These are phyloP conservation scores for Singerocomus rubriflavus DNA, from an alignment of 1,284 basidiomycete genomes.

Conservation along the genomic window DNA sequence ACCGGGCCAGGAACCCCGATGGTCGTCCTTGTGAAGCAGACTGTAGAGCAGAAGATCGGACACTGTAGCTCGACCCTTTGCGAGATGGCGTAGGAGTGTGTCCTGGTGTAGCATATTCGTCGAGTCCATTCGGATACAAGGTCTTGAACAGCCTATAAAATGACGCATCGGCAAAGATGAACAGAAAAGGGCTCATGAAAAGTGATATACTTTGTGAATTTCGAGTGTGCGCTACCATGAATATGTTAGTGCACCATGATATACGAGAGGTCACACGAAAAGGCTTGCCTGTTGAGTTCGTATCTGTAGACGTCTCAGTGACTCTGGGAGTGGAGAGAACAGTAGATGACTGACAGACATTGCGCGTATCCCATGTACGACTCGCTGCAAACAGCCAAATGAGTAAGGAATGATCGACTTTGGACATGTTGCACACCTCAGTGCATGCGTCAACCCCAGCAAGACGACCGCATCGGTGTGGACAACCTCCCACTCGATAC, in stretches of 20 bases:
- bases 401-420: background rate
- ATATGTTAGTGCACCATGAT: conserved; percentile 11
- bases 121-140: conserved; percentile 67
- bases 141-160: conserved; percentile 60
- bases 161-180: background rate
- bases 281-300: conserved; percentile 54
- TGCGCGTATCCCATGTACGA: conserved; percentile 76
- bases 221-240: conserved; percentile 58
- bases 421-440: conserved; percentile 46
- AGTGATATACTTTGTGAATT: conserved; percentile 59
- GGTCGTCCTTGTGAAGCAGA: conserved; percentile 24
- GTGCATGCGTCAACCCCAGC: conserved; percentile 63
- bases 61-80: conserved; percentile 30
- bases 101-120: conserved; percentile 48
- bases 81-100: conserved; percentile 44
- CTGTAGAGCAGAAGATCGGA: conserved; percentile 26
- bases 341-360: conserved; percentile 52
- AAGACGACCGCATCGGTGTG: conserved; percentile 69
- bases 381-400: conserved; percentile 44
- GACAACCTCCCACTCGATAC: conserved; percentile 71
- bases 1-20: conserved; percentile 38
- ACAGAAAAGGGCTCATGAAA: background rate
- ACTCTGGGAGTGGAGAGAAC: conserved; percentile 1
- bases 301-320: conserved; percentile 38
- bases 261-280: conserved; percentile 7